Evolutionary conservation across 176 grass and related monocot species (phyloP), one percentile per base, ranked within the genome.

Genomic region (Eragrostis curvula): DNA sequence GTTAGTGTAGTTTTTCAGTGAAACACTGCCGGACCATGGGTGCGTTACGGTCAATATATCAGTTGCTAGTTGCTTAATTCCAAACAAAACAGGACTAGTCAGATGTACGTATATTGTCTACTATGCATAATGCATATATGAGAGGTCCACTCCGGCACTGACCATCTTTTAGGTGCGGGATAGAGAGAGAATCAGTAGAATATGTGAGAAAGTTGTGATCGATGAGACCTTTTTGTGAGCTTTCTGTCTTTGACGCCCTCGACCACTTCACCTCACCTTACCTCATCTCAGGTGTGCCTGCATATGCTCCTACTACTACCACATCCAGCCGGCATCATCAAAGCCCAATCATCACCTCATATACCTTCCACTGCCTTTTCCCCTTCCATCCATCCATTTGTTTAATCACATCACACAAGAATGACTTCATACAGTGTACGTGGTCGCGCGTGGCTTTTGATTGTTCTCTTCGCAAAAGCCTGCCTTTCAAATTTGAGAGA

Each of bases 261-360:
- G n/a, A 21, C 48, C 42, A 44, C 23, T 16, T 45, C 44, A 45
- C 44, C 47, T 51, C 49, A 5, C 50, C 50, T 76, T 39, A 64
- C 14, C 46, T 58, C 65, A 68, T 2, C 39, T 18, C 52, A 56
- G 52, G 52, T 56, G 52, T 56, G 25, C 23, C 17, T n/a, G 30
- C 8, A 36, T 18, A 30, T 45, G 30, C 50, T 58, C 27, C 28
- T n/a, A 20, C 32, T 42, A 39, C n/a, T 36, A 36, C 32, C 73
- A 25, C 55, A 16, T 42, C 48, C 81, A 18, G n/a, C 84, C 47
- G 40, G 70, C 78, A 75, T 75, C 70, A 81, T 75, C 62, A 75
- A 68, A 36, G 28, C 41, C 50, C 78, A 87, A 87, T 86, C 85
- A 86, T 86, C 77, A 81, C 20, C 85, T 56, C 58, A 44, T 41